A percentile compares a stretch with the other conserved stretches of the same genome.
Evolutionary conservation across 2,329 filamentous ascomycete genomes (phyloP).

Genomic region (Zymoseptoria brevis): DNA sequence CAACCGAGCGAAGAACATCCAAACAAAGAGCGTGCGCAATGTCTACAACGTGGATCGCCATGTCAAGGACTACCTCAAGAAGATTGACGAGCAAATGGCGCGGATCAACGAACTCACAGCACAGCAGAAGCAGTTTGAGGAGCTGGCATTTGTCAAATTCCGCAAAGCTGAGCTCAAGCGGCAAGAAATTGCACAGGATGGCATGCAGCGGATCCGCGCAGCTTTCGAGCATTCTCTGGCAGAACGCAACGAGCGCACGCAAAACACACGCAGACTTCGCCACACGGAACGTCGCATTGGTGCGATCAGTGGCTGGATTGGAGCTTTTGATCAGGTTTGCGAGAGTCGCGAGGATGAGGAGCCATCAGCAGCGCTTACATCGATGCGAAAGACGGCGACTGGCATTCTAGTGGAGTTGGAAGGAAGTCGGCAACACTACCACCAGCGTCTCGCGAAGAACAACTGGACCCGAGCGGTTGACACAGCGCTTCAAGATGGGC

Average conservation of each 20-base stretch:
- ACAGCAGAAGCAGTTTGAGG: conserved; percentile 83
- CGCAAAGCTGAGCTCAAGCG: conserved; percentile 83
- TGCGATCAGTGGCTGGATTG: conserved; percentile 84
- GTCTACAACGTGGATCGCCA: conserved; percentile 98
- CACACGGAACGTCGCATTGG: conserved; percentile 78
- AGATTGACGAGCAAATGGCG: conserved; percentile 98
- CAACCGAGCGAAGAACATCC: conserved; percentile 97
- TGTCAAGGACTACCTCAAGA: conserved; percentile 97
- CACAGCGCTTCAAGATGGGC: conserved; percentile 75
- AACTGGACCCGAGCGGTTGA: conserved; percentile 86
- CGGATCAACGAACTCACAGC: conserved; percentile 92
- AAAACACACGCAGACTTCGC: conserved; percentile 72
- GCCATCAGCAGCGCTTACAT: conserved; percentile 56
- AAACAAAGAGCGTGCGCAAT: conserved; percentile 98
- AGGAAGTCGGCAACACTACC: conserved; percentile 80
- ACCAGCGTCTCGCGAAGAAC: conserved; percentile 69
- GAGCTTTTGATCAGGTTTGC: conserved; percentile 77
- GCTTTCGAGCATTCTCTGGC: conserved; percentile 74
- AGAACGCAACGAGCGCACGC: conserved; percentile 72
- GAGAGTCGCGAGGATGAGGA: conserved; percentile 62
- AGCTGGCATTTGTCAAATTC: conserved; percentile 76
- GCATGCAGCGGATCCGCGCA: conserved; percentile 66
- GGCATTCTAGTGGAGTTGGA: conserved; percentile 87
- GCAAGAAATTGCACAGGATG: conserved; percentile 66
- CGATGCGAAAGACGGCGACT: conserved; percentile 79